Evolutionary conservation across 352 stramenopile species (phyloP), one percentile per base, ranked within the genome.

Genomic region (Hyaloperonospora brassicae): DNA sequence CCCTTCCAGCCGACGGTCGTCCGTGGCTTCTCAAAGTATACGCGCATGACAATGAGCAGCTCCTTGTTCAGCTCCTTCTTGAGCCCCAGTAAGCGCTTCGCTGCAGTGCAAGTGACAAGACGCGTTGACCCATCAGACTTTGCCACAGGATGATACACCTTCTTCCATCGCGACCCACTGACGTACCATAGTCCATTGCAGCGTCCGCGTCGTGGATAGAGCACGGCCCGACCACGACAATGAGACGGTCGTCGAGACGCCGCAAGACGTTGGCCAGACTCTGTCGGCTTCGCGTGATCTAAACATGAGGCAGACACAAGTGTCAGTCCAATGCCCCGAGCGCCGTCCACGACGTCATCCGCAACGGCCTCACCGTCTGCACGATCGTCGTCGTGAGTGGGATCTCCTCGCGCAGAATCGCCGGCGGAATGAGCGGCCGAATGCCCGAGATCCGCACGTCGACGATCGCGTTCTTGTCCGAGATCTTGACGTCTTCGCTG

Each of bases 21-120:
- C 41, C 86, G 79, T 23, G 86, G 86, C 64, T 95, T 95, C 57
- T 95, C 86, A 58, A 95, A 95, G 75, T 95, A 95, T 57, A 93
- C 81, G 46, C 86, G 84, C 86, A 95, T 95, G 61, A 95, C 64
- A 52, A 95, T 89, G 31, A 94, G 61, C 52, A 95, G 59, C 58
- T 95, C 86, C 50, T 89, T 76, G 41, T 75, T 74, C 25, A 95
- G 58, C 61, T 87, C 72, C 50, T 90, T 79, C 56, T 77, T 75
- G 5, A 95, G 21, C 31, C 71, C 55, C 44, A 87, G 65, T 30
- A 94, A 73, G 25, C 79, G 73, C 56, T 85, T 73, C 25, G 75
- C 74, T 75, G 48, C n/a, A 48, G 31, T 42, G n/a, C n/a, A n/a
- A 23, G 39, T 35, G n/a, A 42, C 21, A 54, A 27, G 24, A 47